Evolutionary conservation across 164 flowering plant genomes (phyloP).

Genomic region (Umbellularia californica): DNA sequence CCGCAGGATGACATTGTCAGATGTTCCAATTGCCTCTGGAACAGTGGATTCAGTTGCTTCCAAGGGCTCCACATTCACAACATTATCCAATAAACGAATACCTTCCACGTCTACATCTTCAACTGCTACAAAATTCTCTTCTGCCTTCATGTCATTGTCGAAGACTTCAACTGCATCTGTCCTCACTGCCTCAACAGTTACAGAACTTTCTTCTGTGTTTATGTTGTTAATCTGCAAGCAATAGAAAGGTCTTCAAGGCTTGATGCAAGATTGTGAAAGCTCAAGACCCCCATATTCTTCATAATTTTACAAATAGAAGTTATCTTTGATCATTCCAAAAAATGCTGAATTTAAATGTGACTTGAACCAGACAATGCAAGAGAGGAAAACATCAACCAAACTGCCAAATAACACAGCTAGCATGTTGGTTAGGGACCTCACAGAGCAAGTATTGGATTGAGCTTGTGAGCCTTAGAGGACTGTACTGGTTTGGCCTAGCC

Average conservation of each 20-base stretch:
- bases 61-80: conserved; percentile 13
- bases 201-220: not conserved
- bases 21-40: conserved; percentile 23
- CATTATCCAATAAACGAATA: not conserved
- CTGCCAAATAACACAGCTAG: no score
- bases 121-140: not conserved
- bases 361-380: no score
- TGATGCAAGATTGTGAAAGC: not conserved
- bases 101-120: not conserved
- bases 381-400: no score
- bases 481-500: no score
- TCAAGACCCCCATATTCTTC: not conserved
- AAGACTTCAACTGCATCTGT: not conserved
- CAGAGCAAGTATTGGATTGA: no score
- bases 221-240: not conserved
- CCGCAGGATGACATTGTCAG: conserved; percentile 43
- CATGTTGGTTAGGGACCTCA: no score
- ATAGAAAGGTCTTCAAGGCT: not conserved
- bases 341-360: not conserved
- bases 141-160: not conserved
- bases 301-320: no score
- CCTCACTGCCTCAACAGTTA: not conserved
- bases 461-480: no score
- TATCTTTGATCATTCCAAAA: not conserved
- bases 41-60: conserved; percentile 14